Evolutionary conservation across 2,329 filamentous ascomycete genomes (phyloP), one percentile per base, ranked within the genome.

Genomic region (Neocatenulostroma microsporum): DNA sequence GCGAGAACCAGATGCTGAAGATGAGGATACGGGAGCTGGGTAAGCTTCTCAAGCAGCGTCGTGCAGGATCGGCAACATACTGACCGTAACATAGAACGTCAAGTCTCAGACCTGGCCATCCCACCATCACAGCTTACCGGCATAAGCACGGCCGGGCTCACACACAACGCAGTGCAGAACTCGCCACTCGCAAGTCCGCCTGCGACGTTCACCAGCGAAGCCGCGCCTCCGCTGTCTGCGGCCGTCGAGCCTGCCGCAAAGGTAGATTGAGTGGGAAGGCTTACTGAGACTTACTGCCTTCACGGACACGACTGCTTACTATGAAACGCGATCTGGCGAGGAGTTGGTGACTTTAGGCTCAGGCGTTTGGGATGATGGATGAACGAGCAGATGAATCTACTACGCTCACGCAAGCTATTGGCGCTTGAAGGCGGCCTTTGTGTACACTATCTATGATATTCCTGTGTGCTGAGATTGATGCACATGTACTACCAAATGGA

Each of bases 1-100:
- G 84, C 18, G 84, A 88, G 64, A 89, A 88, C 49, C 83, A 88
- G 61, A 87, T 89, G 83, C 65, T 89, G 34, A 78, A 80, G 43
- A 72, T 80, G 56, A 72, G 84, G 32, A 83, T 87, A 41, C 71
- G 80, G 23, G 82, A 87, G 51, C 63, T 87, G 11, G 82, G 81
- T 82, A 42, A 40, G 48, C 42, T n/a, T n/a, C n/a, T n/a, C n/a
- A n/a, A 4, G 17, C 3, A 18, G 6, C 21, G 12, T 15, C 24
- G n/a, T 12, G 15, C 12, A 2, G 21, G 25, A 31, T 19, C 6
- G n/a, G 33, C 5, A 36, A 24, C 6, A 25, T 19, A 28, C 34
- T 37, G 25, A 34, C 19, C 12, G n/a, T 19, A n/a, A 13, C 3
- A 30, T 17, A 47, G 45, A 47, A 30, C 40, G 45, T 6, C 47